phyloP scores from a whole-genome alignment of 1,139 yeast species.

The Kluyveromyces marxianus region DNA sequence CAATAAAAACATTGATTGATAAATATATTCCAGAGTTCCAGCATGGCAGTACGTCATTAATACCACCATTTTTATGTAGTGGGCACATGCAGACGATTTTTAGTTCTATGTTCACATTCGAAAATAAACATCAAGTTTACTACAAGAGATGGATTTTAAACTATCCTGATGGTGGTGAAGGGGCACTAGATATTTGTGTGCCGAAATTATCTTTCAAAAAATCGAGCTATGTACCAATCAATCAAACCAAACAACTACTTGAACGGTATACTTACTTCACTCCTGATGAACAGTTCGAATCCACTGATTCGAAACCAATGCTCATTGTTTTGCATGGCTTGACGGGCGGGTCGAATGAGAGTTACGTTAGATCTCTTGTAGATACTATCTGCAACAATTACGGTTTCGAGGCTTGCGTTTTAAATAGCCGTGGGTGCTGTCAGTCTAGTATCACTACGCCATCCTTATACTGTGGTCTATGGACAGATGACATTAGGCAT shows the following conservation, averaged over 20 bases:
- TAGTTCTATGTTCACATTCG: constrained; percentile 36
- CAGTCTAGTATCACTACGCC: constrained; percentile 52
- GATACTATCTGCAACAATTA: constrained; percentile 32
- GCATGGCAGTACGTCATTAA: constrained; percentile 37
- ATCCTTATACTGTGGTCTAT: constrained; percentile 49
- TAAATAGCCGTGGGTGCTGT: constrained; percentile 57
- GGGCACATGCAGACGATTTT: constrained; percentile 66
- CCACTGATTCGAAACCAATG: constrained; percentile 41
- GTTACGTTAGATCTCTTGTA: constrained; percentile 43
- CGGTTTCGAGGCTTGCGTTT: constrained; percentile 46
- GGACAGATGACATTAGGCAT: constrained; percentile 56
- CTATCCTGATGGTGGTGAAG: constrained; percentile 47
- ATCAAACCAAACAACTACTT: constrained; percentile 15
- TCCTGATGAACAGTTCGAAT: constrained; percentile 29
- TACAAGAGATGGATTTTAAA: constrained; percentile 48
- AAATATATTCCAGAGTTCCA: constrained; percentile 37
- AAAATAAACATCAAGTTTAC: constrained; percentile 37
- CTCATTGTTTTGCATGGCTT: constrained; percentile 51
- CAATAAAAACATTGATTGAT: constrained; percentile 25
- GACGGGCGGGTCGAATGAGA: constrained; percentile 57
- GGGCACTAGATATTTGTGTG: constrained; percentile 53
- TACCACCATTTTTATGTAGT: constrained; percentile 53
- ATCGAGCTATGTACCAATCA: constrained; percentile 19
- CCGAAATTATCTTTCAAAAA: constrained; percentile 36
- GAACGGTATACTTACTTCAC: constrained; percentile 20